Percentiles rank a stretch among this genome's conserved stretches.
phyloP scores from a whole-genome alignment of 257 asterid species.

The Fraxinus americana region DNA sequence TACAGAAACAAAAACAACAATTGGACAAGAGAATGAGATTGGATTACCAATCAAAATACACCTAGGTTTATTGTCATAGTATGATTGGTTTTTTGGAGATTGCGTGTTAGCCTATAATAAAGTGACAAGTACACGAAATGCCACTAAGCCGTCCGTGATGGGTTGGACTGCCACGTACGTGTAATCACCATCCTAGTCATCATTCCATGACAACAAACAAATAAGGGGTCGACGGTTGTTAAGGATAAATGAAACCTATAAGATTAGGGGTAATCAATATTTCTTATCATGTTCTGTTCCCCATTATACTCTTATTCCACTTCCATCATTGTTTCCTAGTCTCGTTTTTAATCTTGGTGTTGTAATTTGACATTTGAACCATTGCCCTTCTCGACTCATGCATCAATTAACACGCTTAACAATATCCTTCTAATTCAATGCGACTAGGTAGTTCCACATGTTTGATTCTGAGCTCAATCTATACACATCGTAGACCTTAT shows the following conservation, averaged over 20 bases:
- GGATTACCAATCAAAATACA: too few relatives aligned
- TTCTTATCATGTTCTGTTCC: constrained; percentile 63
- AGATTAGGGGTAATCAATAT: constrained; percentile 40
- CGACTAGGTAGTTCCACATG: too few relatives aligned
- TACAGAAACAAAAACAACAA: too few relatives aligned
- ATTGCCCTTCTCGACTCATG: not conserved
- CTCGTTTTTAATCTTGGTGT: constrained; percentile 28
- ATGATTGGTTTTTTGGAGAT: constrained; percentile 39
- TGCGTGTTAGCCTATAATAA: constrained; percentile 29
- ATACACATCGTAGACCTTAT: too few relatives aligned
- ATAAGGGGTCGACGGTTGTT: constrained; percentile 37
- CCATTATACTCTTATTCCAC: constrained; percentile 38
- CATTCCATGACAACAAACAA: constrained; percentile 29
- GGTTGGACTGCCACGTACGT: constrained; percentile 42
- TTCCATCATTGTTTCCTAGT: constrained; percentile 48
- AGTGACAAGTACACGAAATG: constrained; percentile 24
- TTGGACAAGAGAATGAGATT: too few relatives aligned
- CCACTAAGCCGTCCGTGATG: constrained; percentile 42
- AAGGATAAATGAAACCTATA: constrained; percentile 38
- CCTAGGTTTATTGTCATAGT: not conserved
- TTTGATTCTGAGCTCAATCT: too few relatives aligned
- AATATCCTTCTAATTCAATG: not conserved
- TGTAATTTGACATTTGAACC: constrained; percentile 12
- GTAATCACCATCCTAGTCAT: constrained; percentile 25
- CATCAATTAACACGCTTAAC: not conserved